Conservation (phyloP, 1,284 basidiomycete genomes). For the Cutaneotrichosporon daszewskae region DNA sequence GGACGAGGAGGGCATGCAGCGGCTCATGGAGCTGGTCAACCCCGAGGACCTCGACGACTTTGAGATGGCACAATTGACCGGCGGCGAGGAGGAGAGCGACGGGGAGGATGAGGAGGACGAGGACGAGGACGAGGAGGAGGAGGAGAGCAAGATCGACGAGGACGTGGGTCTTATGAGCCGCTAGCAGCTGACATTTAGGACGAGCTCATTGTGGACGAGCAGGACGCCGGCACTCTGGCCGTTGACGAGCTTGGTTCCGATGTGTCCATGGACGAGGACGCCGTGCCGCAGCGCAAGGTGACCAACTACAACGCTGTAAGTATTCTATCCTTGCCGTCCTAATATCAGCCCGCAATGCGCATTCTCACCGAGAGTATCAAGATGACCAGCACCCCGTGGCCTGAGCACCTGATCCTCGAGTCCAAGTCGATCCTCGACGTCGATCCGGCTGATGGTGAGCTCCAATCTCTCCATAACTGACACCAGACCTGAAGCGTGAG, state of each 20-base stretch:
- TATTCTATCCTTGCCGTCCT: too few relatives aligned
- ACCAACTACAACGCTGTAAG: conserved; percentile 77
- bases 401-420: conserved; percentile 71
- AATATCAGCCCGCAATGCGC: conserved; percentile 72
- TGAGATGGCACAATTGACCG: conserved; percentile 29
- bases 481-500: conserved; percentile 77
- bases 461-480: neutral
- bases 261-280: conserved; percentile 63
- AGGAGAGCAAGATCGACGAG: conserved; percentile 55
- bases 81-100: conserved; percentile 21
- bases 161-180: conserved; percentile 47
- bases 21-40: conserved; percentile 59
- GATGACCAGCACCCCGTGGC: conserved; percentile 73
- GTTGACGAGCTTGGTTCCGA: conserved; percentile 66
- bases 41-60: conserved; percentile 48
- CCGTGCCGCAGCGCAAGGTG: conserved; percentile 70
- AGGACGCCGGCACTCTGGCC: conserved; percentile 53
- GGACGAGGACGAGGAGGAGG: conserved; percentile 58
- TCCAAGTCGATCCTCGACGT: conserved; percentile 70
- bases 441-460: conserved; percentile 56
- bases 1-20: conserved; percentile 71
- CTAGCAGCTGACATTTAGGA: conserved; percentile 16
- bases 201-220: conserved; percentile 45
- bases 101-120: conserved; percentile 61
- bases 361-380: conserved; percentile 73